Evolutionary conservation across 306 rosid genomes (phyloP).

Genomic region (Ziziphus jujuba): DNA sequence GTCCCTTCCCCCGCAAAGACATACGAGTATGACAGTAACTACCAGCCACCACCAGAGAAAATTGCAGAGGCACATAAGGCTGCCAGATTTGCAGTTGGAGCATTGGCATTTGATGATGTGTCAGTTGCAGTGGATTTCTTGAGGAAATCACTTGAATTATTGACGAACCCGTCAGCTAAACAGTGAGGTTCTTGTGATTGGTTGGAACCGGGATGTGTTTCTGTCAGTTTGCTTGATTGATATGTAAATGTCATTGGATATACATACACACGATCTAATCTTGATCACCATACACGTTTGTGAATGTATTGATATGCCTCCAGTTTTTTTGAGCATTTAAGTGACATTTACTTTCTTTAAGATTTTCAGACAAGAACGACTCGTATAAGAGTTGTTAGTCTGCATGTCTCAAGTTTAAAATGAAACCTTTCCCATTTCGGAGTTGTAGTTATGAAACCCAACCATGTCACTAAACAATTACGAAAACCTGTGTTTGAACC

Average conservation of each 20-base stretch:
- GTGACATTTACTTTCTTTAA: no score
- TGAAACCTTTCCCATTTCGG: no score
- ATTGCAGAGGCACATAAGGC: constrained; percentile 98
- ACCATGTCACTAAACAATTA: no score
- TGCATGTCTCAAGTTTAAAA: no score
- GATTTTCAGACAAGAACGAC: no score
- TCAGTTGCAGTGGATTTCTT: constrained; percentile 77
- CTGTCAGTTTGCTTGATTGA: constrained; percentile 22
- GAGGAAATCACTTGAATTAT: constrained; percentile 84
- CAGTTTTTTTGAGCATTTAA: no score
- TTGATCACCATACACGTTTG: not conserved
- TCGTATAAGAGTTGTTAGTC: no score
- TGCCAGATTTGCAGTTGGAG: constrained; percentile 99
- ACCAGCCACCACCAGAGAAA: constrained; percentile 83
- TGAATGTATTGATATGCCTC: not conserved
- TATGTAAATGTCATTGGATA: constrained; percentile 36
- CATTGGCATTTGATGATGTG: constrained; percentile 96
- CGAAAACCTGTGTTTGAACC: no score
- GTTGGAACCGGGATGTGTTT: constrained; percentile 21
- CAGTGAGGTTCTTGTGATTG: constrained; percentile 13
- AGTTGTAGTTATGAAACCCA: no score
- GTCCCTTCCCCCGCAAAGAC: constrained; percentile 45
- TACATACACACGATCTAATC: not conserved
- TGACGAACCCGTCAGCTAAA: constrained; percentile 78
- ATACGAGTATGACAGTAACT: constrained; percentile 73